phyloP scores from a whole-genome alignment of 1,284 basidiomycete genomes.

The Limonomyces culmigenus region DNA sequence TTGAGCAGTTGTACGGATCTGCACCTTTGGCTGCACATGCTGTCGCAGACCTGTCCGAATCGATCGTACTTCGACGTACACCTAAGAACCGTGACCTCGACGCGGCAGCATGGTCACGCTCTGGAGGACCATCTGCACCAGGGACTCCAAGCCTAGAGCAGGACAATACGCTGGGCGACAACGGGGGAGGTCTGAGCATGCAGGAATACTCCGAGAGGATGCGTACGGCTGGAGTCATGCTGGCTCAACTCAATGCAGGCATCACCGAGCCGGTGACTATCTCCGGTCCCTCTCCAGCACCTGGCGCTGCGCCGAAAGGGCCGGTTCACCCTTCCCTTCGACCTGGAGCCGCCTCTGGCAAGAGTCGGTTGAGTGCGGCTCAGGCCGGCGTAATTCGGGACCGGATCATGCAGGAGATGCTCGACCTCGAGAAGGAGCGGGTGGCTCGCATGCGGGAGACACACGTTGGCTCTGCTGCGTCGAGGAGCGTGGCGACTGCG shows the following conservation, averaged over 20 bases:
- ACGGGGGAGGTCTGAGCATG: slow-evolving; percentile 18
- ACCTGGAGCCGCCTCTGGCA: slow-evolving; percentile 17
- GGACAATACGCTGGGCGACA: slow-evolving; percentile 6
- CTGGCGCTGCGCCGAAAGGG: slow-evolving; percentile 9
- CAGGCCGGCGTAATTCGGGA: slow-evolving; percentile 86
- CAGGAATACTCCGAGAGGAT: slow-evolving; percentile 98
- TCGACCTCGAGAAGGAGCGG: slow-evolving; percentile 88
- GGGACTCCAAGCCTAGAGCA: slow-evolving; percentile 24
- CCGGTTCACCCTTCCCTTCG: slow-evolving; percentile 15
- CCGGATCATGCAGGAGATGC: slow-evolving; percentile 98
- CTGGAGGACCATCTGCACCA: slow-evolving; percentile 26
- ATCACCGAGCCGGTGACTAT: slow-evolving; percentile 52
- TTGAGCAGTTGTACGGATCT: slow-evolving; percentile 85
- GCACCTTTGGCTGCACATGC: slow-evolving; percentile 52
- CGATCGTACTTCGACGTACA: slow-evolving; percentile 60
- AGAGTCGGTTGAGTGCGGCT: slow-evolving; percentile 53
- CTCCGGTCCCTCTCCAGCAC: slow-evolving; percentile 14
- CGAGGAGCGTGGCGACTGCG: slow-evolving; percentile 37
- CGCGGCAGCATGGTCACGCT: slow-evolving; percentile 65
- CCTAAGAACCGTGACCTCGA: slow-evolving; percentile 85
- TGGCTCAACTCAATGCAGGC: slow-evolving; percentile 88
- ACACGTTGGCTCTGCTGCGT: too few relatives aligned
- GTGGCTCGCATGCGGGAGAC: slow-evolving; percentile 89
- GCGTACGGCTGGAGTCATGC: slow-evolving; percentile 97
- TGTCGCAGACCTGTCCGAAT: slow-evolving; percentile 62